Conservation (phyloP, 306 rosid genomes). For the Crotalaria pallida region DNA sequence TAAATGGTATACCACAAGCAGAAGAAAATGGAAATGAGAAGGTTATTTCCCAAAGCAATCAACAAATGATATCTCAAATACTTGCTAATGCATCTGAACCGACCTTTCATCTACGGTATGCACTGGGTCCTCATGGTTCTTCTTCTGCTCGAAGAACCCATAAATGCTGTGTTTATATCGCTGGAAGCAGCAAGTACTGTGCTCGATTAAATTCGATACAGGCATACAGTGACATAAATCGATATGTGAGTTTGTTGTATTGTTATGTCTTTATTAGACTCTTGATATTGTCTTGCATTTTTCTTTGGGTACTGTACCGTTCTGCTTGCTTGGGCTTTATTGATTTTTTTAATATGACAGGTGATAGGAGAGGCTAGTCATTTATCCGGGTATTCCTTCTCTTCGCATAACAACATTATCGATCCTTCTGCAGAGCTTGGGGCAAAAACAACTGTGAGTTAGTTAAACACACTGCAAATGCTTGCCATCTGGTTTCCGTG, state of each 20-base stretch:
- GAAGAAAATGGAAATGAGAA: constrained; percentile 78
- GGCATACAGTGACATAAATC: constrained; percentile 84
- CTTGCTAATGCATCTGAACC: constrained; percentile 73
- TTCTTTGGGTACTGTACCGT: background rate
- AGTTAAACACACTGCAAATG: constrained; percentile 10
- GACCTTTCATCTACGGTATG: constrained; percentile 60
- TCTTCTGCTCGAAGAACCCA: constrained; percentile 50
- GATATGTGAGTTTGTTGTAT: constrained; percentile 68
- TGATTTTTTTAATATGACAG: constrained; percentile 38
- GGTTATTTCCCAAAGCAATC: constrained; percentile 56
- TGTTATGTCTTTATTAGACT: constrained; percentile 1
- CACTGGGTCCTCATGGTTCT: constrained; percentile 43
- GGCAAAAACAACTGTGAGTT: constrained; percentile 83
- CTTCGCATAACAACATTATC: constrained; percentile 78
- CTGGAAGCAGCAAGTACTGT: constrained; percentile 72
- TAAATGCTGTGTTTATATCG: constrained; percentile 94
- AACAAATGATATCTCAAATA: constrained; percentile 56
- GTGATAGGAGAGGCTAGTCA: constrained; percentile 82
- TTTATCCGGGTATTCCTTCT: constrained; percentile 89
- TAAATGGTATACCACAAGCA: constrained; percentile 51
- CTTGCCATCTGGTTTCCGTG: background rate
- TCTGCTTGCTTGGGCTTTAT: constrained; percentile 10
- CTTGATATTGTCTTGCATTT: constrained; percentile 10
- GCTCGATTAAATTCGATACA: constrained; percentile 83
- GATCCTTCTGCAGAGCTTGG: constrained; percentile 89